These are phyloP conservation scores for Cucumis variabilis DNA, from an alignment of 331 rosid species.

Conservation along the genomic window DNA sequence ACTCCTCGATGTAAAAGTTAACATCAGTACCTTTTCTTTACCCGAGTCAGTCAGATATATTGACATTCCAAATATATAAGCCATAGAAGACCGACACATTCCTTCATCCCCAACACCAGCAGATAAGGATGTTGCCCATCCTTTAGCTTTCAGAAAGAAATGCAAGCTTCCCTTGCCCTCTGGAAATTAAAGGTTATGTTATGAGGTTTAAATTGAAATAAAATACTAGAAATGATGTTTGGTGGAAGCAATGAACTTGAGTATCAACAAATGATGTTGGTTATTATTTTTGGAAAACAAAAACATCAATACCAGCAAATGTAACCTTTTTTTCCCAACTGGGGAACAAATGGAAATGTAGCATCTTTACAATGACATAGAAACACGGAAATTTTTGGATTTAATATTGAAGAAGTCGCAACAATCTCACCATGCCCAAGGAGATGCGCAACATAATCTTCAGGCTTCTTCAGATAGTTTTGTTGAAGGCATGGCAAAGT, in stretches of 20 bases:
- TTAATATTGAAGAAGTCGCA: slow-evolving; percentile 28
- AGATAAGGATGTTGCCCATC: slow-evolving; percentile 90
- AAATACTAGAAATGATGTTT: not conserved
- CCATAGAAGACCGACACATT: slow-evolving; percentile 70
- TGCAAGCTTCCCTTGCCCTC: slow-evolving; percentile 99
- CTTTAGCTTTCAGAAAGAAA: slow-evolving; percentile 76
- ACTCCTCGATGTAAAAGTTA: slow-evolving; percentile 11
- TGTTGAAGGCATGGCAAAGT: slow-evolving; percentile 78
- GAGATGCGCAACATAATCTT: slow-evolving; percentile 93
- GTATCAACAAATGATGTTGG: not conserved
- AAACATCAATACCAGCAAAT: not conserved
- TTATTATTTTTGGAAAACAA: not conserved
- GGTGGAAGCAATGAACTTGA: slow-evolving; percentile 14
- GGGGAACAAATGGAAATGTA: slow-evolving; percentile 18
- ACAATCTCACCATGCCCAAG: slow-evolving; percentile 88
- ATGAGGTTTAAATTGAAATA: slow-evolving; percentile 42
- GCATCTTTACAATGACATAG: not conserved
- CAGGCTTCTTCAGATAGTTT: slow-evolving; percentile 86
- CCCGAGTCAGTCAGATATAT: slow-evolving; percentile 95
- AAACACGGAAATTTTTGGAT: not conserved
- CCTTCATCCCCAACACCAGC: slow-evolving; percentile 97
- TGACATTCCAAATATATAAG: slow-evolving; percentile 82
- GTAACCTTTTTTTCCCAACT: not conserved
- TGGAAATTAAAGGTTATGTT: slow-evolving; percentile 48
- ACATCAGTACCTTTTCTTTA: slow-evolving; percentile 68